These are phyloP conservation scores for Geranium incanum DNA, from an alignment of 441 rosid genomes.

Conservation along the genomic window DNA sequence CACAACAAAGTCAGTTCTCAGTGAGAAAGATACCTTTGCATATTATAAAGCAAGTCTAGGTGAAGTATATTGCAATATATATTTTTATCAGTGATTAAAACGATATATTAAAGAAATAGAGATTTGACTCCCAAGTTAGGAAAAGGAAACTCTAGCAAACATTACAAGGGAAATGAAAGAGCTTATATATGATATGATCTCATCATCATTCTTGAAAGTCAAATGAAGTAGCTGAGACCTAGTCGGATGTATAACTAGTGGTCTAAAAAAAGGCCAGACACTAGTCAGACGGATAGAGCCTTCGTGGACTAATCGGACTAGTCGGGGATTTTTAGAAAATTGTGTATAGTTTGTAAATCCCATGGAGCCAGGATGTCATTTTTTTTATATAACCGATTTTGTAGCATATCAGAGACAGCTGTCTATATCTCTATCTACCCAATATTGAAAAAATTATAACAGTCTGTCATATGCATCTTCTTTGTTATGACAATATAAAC, in stretches of 20 bases:
- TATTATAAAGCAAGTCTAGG: neutral
- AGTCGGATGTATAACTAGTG: neutral
- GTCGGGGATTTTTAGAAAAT: too few species aligned
- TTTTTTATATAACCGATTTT: neutral
- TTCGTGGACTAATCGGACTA: too few species aligned
- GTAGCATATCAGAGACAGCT: neutral
- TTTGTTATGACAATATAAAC: neutral
- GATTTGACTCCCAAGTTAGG: too few species aligned
- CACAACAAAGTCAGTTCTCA: neutral
- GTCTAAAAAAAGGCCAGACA: too few species aligned
- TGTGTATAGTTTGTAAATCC: neutral
- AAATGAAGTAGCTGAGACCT: neutral
- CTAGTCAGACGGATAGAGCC: too few species aligned
- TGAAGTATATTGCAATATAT: neutral
- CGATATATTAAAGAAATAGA: too few species aligned
- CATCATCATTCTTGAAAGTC: neutral
- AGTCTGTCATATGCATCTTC: neutral
- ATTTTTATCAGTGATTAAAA: too few species aligned
- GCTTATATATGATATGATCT: neutral
- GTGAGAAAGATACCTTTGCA: neutral
- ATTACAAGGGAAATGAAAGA: neutral
- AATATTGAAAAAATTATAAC: neutral
- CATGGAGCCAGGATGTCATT: neutral
- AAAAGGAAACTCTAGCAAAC: too few species aligned
- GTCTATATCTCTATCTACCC: neutral